These are phyloP conservation scores for Sporothrix humicola DNA, from an alignment of 2,329 filamentous ascomycete species.

Conservation along the genomic window DNA sequence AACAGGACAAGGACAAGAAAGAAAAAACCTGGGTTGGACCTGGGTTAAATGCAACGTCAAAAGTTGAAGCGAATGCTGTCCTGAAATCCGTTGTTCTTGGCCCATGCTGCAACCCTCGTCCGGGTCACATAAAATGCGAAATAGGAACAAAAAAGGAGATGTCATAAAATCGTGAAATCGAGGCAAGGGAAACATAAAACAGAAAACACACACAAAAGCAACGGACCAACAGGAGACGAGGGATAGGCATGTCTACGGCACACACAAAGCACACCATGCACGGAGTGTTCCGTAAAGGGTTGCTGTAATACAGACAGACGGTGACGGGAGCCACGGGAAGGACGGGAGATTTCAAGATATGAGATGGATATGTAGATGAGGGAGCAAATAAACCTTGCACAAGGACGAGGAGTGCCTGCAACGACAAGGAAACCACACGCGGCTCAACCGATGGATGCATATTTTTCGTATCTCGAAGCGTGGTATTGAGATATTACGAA, in stretches of 20 bases:
- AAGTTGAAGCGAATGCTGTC: conserved; percentile 2
- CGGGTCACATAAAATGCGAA: not conserved
- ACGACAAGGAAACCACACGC: not conserved
- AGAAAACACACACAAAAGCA: not conserved
- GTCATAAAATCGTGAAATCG: conserved; percentile 1
- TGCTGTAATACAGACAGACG: not conserved
- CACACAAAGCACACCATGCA: not conserved
- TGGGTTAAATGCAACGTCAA: not conserved
- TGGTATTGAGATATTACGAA: conserved; percentile 11
- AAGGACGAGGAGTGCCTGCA: not conserved
- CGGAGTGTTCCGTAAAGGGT: not conserved
- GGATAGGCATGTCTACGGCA: not conserved
- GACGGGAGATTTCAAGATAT: not conserved
- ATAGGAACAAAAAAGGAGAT: not conserved
- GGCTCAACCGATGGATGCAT: not conserved
- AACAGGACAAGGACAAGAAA: not conserved
- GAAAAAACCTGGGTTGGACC: not conserved
- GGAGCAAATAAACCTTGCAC: not conserved
- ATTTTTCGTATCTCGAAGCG: conserved; percentile 15
- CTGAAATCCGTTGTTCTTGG: not conserved
- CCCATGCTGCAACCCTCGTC: conserved; percentile 14
- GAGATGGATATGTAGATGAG: not conserved
- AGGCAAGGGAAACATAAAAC: not conserved
- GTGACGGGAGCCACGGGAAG: conserved; percentile 13
- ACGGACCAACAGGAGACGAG: conserved; percentile 14